A percentile compares a stretch with the other conserved stretches of the same genome.
Conservation (phyloP, 108 stramenopile genomes). For the Mayamaea pseudoterrestris region DNA sequence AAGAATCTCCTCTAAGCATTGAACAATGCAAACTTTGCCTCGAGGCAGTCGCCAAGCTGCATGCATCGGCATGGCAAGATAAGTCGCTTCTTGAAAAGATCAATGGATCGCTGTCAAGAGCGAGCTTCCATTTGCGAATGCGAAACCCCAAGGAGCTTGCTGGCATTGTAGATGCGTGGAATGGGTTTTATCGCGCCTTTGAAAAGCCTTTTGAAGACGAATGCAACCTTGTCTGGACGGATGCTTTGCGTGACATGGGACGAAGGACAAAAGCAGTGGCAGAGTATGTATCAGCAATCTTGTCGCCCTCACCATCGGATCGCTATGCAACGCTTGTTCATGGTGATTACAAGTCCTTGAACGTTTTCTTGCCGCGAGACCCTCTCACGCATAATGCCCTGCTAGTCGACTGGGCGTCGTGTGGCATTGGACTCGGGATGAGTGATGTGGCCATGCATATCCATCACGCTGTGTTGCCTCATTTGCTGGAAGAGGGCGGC, state of each 20-base stretch:
- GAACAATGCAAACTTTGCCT: slow-evolving; percentile 34
- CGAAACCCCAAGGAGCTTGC: slow-evolving; percentile 60
- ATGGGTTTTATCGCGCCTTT: slow-evolving; percentile 32
- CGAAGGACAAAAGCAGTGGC: slow-evolving; percentile 37
- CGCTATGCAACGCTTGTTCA: slow-evolving; percentile 55
- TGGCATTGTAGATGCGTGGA: slow-evolving; percentile 42
- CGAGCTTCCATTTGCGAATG: slow-evolving; percentile 51
- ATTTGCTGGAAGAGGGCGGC: slow-evolving; percentile 35
- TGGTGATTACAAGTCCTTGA: slow-evolving; percentile 77
- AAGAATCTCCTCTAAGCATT: slow-evolving; percentile 46
- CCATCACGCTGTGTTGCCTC: slow-evolving; percentile 45
- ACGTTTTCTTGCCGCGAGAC: slow-evolving; percentile 49
- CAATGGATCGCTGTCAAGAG: slow-evolving; percentile 28
- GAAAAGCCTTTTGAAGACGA: slow-evolving; percentile 7
- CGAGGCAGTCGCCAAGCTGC: slow-evolving; percentile 45
- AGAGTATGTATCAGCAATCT: slow-evolving; percentile 39
- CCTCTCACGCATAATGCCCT: slow-evolving; percentile 11
- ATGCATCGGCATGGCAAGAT: slow-evolving; percentile 60
- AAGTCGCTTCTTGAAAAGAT: slow-evolving; percentile 23
- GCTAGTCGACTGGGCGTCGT: slow-evolving; percentile 71
- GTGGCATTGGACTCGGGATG: slow-evolving; percentile 62
- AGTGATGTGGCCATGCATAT: slow-evolving; percentile 78
- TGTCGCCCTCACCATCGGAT: slow-evolving; percentile 40
- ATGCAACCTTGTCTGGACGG: slow-evolving; percentile 11
- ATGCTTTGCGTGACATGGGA: slow-evolving; percentile 28